phyloP scores from a whole-genome alignment of 345 rosid genomes.

The Euphorbia peplus region DNA sequence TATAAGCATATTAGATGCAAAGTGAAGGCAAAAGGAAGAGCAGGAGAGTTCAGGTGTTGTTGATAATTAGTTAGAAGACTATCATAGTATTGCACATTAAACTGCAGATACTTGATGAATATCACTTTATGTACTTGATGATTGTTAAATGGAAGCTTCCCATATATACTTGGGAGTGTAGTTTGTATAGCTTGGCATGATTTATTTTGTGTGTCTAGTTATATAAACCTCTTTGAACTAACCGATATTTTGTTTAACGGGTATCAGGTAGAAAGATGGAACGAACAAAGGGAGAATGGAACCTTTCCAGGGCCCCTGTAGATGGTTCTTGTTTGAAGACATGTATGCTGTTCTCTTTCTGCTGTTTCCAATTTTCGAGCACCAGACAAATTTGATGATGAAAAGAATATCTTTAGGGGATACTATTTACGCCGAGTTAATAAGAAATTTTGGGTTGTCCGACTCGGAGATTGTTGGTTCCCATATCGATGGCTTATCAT shows the following conservation, averaged over 20 bases:
- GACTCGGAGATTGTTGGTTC: slow-evolving; percentile 14
- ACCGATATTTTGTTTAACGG: background rate
- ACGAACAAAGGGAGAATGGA: slow-evolving; percentile 96
- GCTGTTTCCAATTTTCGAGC: slow-evolving; percentile 13
- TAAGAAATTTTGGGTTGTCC: slow-evolving; percentile 34
- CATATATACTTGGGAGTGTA: background rate
- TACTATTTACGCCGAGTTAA: slow-evolving; percentile 26
- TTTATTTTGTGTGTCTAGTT: background rate
- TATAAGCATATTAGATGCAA: background rate
- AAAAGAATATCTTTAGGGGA: slow-evolving; percentile 28
- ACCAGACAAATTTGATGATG: slow-evolving; percentile 13
- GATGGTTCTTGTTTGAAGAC: slow-evolving; percentile 24
- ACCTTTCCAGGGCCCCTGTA: slow-evolving; percentile 97
- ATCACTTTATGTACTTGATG: background rate
- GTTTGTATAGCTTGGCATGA: background rate
- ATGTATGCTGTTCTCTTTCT: slow-evolving; percentile 1
- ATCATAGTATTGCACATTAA: background rate
- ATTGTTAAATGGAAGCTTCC: background rate
- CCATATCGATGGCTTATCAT: background rate
- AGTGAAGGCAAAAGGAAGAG: background rate
- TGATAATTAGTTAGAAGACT: background rate
- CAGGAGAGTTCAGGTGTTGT: background rate
- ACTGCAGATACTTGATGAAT: background rate
- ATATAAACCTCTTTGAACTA: background rate
- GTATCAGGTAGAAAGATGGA: slow-evolving; percentile 79